Base-by-base conservation (phyloP, 805 yeast genomes). In the Cyberlindnera mycetangii region DNA sequence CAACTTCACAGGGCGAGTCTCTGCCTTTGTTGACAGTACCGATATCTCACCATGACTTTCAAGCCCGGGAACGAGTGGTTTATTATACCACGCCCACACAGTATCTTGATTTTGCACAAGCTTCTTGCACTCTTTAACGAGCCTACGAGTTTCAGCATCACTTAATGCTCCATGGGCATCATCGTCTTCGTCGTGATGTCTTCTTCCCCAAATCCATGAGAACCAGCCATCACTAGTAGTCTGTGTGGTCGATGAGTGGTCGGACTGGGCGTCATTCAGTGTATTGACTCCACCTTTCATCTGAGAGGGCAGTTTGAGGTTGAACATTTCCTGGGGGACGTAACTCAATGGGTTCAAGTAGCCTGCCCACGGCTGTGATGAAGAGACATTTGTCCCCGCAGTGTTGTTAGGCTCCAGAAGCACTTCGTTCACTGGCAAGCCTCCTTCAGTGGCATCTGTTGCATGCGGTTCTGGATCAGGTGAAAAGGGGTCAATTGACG, bases 31-130 rank as follows among this genome's bases (percentile, higher is more conserved):
- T 2, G 53, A 53, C 3, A 57, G 25, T 0, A 59, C 55, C 0
- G 56, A 48, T 4, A 53, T 19, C 34, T 58, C 57, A 8, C 64
- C 64, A 16, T 20, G 7, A 7, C 30, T 14, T 15, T 38, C 44
- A 12, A 17, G 7, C 19, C 45, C 49, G 10, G 42, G 41, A 2
- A 34, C 41, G 17, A 38, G 33, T 32, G 54, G 48, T 19, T 36
- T 32, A 37, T 45, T 56, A 33, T 51, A 56, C 63, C 63, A 59
- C 5, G 56, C 56, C 61, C 61, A 59, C 3, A 50, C 40, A 4
- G 56, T 36, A 32, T 58, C 60, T 3, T 40, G 32, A 24, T 14
- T 47, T 19, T 47, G 42, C 1, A 55, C 44, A 3, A 49, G 51
- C 32, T 44, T 53, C 32, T 49, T 56, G 4, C 50, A 45, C 17